phyloP scores from a whole-genome alignment of 1,139 yeast genomes.

The Blastobotrys persicus region DNA sequence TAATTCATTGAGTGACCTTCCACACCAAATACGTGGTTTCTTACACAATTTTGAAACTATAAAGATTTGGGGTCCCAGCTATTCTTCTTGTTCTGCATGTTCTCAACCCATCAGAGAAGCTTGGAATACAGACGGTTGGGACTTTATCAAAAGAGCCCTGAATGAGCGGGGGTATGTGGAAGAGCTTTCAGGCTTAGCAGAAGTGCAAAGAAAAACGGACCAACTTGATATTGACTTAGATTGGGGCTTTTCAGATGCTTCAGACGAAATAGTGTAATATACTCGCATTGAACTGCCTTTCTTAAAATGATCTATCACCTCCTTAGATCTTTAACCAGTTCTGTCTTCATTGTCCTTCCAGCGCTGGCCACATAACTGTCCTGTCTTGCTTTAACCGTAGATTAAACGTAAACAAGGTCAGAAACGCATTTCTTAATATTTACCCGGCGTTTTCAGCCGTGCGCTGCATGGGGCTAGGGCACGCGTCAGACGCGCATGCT shows the following conservation, averaged over 20 bases:
- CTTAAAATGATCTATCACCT: too few species aligned
- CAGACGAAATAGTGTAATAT: conserved; percentile 17
- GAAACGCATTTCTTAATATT: too few species aligned
- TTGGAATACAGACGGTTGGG: conserved; percentile 65
- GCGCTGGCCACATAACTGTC: too few species aligned
- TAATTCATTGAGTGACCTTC: conserved; percentile 60
- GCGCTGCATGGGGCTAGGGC: background rate
- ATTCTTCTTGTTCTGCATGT: conserved; percentile 82
- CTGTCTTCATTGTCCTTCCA: too few species aligned
- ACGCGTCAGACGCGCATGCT: background rate
- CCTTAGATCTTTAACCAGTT: too few species aligned
- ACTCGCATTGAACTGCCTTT: background rate
- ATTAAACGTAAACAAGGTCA: too few species aligned
- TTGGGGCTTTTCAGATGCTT: background rate
- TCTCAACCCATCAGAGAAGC: conserved; percentile 54
- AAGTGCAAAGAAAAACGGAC: conserved; percentile 73
- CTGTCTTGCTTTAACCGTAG: too few species aligned
- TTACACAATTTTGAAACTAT: conserved; percentile 61
- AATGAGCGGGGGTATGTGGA: conserved; percentile 66
- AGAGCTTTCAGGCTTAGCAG: conserved; percentile 69
- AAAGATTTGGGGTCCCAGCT: conserved; percentile 68
- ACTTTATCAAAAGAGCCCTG: conserved; percentile 68
- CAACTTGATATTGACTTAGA: conserved; percentile 42
- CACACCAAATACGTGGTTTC: conserved; percentile 91
- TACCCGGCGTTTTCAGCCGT: background rate